Base-by-base conservation (phyloP, 345 rosid species). In the Heritiera littoralis region DNA sequence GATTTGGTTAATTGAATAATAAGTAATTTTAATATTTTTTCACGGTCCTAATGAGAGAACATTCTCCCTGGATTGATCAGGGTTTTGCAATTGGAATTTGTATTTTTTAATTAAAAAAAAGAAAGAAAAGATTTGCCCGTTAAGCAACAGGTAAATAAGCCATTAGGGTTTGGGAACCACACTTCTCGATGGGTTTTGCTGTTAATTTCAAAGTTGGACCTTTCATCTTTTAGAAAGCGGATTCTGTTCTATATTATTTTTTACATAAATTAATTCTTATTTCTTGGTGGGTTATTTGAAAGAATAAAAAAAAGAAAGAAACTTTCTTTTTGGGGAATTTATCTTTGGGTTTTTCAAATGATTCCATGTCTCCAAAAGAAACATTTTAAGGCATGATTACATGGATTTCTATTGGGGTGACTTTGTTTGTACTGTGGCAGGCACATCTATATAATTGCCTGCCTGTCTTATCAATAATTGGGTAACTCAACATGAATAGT, bases 381-480 rank as follows among this genome's bases (percentile, higher is more conserved):
- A 35, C 38, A 12, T 52, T 52, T 14, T 32, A 32, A 64, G 72
- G 46, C 28, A 43, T n/a, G 72, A 18, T 67, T 67, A 17, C 30
- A n/a, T 67, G 30, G 6, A 41, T 67, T 40, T 64, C 68, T 65
- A 13, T 65, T 65, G 69, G 66, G 66, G 43, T 63, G 66, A 40
- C 43, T 56, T 38, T 55, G 61, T 70, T 60, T 70, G 61, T 69
- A 14, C 54, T 48, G 18, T 40, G 45, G 46, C 77, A 78, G 64
- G 65, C 73, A 81, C 51, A 20, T 58, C 61, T 73, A n/a, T 9
- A 65, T 54, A 72, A 54, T 78, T 65, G 66, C 66, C 51, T 65
- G 72, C 72, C 59, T 6, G 48, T 60, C 66, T 32, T 68, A 49
- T 49, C 84, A 75, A 59, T 41, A 68, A 49, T 66, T 78, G 73